phyloP scores from a whole-genome alignment of 768 basidiomycete genomes.

The Boletus sp. region DNA sequence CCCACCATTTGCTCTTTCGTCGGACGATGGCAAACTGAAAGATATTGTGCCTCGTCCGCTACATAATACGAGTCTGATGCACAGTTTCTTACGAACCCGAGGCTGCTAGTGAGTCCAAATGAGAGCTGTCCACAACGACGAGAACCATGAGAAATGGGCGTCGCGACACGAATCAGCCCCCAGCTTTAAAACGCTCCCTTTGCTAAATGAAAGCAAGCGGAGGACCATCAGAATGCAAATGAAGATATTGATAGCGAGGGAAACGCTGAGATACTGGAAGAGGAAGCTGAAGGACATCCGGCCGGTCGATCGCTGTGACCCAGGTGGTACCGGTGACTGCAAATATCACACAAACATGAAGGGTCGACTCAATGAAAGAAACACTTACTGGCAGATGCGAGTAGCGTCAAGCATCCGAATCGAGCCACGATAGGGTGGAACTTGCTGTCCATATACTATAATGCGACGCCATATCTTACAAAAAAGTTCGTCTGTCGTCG shows the following conservation, averaged over 20 bases:
- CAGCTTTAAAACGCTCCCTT: background rate
- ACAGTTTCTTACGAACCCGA: background rate
- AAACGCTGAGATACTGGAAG: slow-evolving; percentile 33
- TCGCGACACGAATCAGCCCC: background rate
- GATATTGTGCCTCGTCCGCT: background rate
- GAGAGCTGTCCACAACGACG: background rate
- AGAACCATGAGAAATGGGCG: background rate
- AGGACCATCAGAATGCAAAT: slow-evolving; percentile 30
- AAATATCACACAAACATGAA: background rate
- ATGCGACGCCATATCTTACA: slow-evolving; percentile 32
- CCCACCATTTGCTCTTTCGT: too few relatives aligned
- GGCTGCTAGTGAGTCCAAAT: background rate
- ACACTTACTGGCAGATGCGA: slow-evolving; percentile 24
- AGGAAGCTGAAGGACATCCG: slow-evolving; percentile 34
- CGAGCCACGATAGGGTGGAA: slow-evolving; percentile 13
- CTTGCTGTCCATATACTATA: slow-evolving; percentile 30
- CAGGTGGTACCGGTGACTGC: slow-evolving; percentile 30
- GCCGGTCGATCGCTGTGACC: slow-evolving; percentile 18
- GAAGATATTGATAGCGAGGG: slow-evolving; percentile 32
- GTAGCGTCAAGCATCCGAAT: slow-evolving; percentile 20
- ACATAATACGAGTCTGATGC: background rate
- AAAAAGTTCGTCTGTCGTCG: background rate
- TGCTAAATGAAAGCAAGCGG: slow-evolving; percentile 21
- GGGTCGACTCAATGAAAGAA: background rate
- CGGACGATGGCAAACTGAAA: background rate